Base-by-base conservation (phyloP, 176 grass and related monocot species). In the Tillandsia fasciculata region DNA sequence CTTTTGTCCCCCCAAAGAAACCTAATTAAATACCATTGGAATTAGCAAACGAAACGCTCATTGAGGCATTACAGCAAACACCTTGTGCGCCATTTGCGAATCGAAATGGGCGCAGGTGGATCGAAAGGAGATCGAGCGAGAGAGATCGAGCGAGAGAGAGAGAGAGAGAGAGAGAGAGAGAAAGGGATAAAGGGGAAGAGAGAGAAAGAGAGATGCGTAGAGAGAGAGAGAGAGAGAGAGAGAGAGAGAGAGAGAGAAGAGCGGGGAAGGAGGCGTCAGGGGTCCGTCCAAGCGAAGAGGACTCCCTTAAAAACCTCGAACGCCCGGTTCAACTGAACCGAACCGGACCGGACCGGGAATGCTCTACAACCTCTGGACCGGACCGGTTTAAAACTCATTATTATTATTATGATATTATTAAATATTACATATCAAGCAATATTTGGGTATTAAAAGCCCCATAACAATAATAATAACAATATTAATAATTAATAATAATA, bases 231-330 rank as follows among this genome's bases (percentile, higher is more conserved):
- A 75, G 64, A 50, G 49, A 59, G 23, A 59, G 42, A 63, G 76
- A 69, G 52, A 47, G 52, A 47, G 69, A 33, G 72, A 12, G 70
- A 52, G 71, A 69, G 75, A 26, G 49, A 56, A 69, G 79, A 8
- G 75, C 27, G 77, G 49, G 81, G 51, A 0, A 71, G 52, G 12
- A 68, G 12, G 66, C 53, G 49, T 64, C 54, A 63, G 54, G 71
- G 58, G 59, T 75, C 72, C 61, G 63, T 75, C 24, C 72, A 53
- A 64, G 28, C 14, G 52, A 52, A 48, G 42, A 13, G 22, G 48
- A 9, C 18, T 48, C 70, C 72, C 72, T 52, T 14, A 52, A 11
- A 75, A 75, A 52, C 52, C 72, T 65, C 54, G 24, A 10, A 8
- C 24, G 52, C 17, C 52, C 3, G 49, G 33, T 42, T 42, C 33